phyloP scores from a whole-genome alignment of 2,329 filamentous ascomycete species.

The Aspergillus sojae region DNA sequence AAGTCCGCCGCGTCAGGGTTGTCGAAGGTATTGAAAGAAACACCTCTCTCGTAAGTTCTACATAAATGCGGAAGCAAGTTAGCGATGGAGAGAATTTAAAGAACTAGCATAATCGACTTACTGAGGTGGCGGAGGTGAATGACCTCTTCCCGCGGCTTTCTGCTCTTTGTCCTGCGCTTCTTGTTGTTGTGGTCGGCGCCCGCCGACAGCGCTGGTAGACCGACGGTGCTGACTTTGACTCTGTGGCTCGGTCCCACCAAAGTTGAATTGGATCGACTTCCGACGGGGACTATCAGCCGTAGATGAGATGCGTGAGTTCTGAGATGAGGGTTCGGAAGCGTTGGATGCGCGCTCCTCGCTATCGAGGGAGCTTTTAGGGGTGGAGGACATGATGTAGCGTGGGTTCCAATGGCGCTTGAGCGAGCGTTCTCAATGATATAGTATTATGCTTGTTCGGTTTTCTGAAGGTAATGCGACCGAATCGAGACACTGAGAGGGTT shows the following conservation, averaged over 20 bases:
- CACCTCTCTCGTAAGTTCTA: slow-evolving; percentile 66
- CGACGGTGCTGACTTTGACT: slow-evolving; percentile 33
- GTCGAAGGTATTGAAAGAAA: slow-evolving; percentile 75
- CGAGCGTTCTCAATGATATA: not conserved
- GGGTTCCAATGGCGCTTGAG: not conserved
- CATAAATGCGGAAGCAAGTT: slow-evolving; percentile 4
- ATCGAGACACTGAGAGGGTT: not conserved
- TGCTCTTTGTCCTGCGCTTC: slow-evolving; percentile 29
- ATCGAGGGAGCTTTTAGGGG: slow-evolving; percentile 17
- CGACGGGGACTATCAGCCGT: slow-evolving; percentile 31
- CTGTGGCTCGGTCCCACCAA: slow-evolving; percentile 31
- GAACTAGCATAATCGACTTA: slow-evolving; percentile 23
- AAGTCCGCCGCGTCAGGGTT: slow-evolving; percentile 68
- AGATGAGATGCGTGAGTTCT: slow-evolving; percentile 24
- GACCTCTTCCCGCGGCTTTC: slow-evolving; percentile 29
- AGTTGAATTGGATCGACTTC: slow-evolving; percentile 44
- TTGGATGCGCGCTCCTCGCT: slow-evolving; percentile 11
- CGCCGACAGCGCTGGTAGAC: slow-evolving; percentile 29
- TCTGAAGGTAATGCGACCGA: not conserved
- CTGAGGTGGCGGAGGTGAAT: slow-evolving; percentile 46
- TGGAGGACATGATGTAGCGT: slow-evolving; percentile 12
- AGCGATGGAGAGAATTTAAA: not conserved
- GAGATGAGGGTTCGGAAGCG: slow-evolving; percentile 17
- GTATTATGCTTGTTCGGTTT: not conserved
- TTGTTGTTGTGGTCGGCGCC: slow-evolving; percentile 28